Percentiles rank a stretch among this genome's conserved stretches.
Conservation (phyloP, 345 rosid species). For the Pseudoturritis turrita region DNA sequence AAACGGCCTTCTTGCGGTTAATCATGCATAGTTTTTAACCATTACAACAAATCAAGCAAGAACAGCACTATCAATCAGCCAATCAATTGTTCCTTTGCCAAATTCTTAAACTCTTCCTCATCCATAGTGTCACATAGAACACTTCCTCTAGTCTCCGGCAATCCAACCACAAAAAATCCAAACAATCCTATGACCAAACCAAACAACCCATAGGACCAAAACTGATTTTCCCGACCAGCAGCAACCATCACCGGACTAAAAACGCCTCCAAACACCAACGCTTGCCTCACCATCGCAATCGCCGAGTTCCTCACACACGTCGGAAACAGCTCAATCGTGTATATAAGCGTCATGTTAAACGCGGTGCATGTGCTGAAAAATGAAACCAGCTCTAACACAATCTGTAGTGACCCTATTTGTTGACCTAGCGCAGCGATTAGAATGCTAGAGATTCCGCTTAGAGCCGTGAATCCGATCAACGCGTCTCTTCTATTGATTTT, state of each 20-base stretch:
- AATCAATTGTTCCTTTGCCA: not conserved
- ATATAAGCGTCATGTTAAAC: conserved; percentile 35
- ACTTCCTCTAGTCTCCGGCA: conserved; percentile 62
- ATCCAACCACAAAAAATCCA: conserved; percentile 41
- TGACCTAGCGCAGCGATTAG: conserved; percentile 22
- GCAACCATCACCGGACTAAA: conserved; percentile 55
- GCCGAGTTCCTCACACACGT: conserved; percentile 63
- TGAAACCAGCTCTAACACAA: conserved; percentile 54
- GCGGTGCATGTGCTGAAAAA: conserved; percentile 50
- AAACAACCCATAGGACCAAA: conserved; percentile 46
- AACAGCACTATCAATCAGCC: not conserved
- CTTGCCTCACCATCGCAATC: conserved; percentile 52
- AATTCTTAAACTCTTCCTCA: conserved; percentile 43
- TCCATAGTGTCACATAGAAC: conserved; percentile 58
- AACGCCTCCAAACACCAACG: conserved; percentile 47
- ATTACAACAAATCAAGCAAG: not conserved
- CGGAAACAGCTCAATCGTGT: conserved; percentile 56
- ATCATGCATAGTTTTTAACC: not conserved
- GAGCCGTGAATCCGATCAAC: conserved; percentile 37
- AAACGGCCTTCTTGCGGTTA: no score
- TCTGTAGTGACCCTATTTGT: conserved; percentile 23
- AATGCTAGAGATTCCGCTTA: conserved; percentile 42
- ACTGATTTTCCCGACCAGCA: conserved; percentile 37
- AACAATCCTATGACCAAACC: conserved; percentile 49
- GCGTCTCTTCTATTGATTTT: conserved; percentile 39